Conservation (phyloP, 2,329 filamentous ascomycete species). For the Clonostachys byssicola region DNA sequence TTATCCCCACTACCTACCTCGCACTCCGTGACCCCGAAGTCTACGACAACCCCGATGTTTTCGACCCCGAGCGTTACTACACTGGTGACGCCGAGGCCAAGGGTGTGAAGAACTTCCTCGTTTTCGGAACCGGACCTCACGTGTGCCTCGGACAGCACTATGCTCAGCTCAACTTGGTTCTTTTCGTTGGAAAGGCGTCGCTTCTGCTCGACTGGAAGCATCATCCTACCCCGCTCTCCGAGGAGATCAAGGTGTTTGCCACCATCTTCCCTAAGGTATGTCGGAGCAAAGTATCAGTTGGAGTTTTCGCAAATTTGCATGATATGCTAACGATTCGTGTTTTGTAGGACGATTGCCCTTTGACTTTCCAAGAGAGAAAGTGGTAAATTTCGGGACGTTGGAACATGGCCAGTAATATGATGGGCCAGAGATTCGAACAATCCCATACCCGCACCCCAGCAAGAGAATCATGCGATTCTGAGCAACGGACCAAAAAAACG, state of each 20-base stretch:
- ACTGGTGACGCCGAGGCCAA: slow-evolving; percentile 82
- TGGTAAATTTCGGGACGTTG: too few relatives aligned
- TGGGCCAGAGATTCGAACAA: too few relatives aligned
- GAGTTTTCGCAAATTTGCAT: background rate
- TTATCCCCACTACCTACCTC: slow-evolving; percentile 87
- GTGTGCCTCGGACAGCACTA: slow-evolving; percentile 96
- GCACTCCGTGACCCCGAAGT: slow-evolving; percentile 89
- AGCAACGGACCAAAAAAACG: too few relatives aligned
- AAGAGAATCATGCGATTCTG: too few relatives aligned
- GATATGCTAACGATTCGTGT: slow-evolving; percentile 14
- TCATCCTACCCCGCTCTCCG: slow-evolving; percentile 74
- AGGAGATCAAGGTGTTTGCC: slow-evolving; percentile 97
- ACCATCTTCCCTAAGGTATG: slow-evolving; percentile 95
- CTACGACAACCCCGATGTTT: slow-evolving; percentile 84
- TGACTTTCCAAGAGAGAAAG: slow-evolving; percentile 59
- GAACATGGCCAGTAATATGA: too few relatives aligned
- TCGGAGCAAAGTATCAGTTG: slow-evolving; percentile 8
- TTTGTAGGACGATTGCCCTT: slow-evolving; percentile 72
- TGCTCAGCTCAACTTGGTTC: slow-evolving; percentile 81
- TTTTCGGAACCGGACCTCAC: slow-evolving; percentile 93
- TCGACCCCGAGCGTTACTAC: slow-evolving; percentile 90
- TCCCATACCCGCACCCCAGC: too few relatives aligned
- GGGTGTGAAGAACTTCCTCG: slow-evolving; percentile 89
- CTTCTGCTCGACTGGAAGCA: slow-evolving; percentile 88
- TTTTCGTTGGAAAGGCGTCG: slow-evolving; percentile 86